Conservation (phyloP, 202 grass and related monocot species). For the Tripidium arundinaceum region DNA sequence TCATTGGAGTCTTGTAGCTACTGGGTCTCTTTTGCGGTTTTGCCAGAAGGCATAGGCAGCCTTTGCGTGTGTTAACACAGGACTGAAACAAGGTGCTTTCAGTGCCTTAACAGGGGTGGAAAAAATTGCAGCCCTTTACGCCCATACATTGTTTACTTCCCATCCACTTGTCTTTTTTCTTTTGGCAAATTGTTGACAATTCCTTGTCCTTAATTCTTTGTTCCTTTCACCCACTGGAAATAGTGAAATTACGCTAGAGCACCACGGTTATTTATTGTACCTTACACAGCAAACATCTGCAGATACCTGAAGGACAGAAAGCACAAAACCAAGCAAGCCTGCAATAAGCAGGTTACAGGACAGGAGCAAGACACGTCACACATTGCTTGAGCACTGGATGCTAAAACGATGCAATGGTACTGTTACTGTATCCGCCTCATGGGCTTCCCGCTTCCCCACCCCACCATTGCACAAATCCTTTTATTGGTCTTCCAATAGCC, state of each 20-base stretch:
- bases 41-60: not conserved
- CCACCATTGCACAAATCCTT: too few species aligned
- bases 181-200: too few species aligned
- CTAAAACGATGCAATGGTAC: too few species aligned
- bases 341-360: not conserved
- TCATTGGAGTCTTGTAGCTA: not conserved
- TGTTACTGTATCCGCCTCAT: too few species aligned
- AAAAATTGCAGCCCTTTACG: too few species aligned
- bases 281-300: not conserved
- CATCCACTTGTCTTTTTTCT: too few species aligned
- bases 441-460: too few species aligned
- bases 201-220: not conserved
- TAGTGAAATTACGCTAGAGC: not conserved
- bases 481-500: too few species aligned
- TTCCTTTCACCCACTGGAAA: not conserved
- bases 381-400: too few species aligned
- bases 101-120: not conserved
- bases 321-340: not conserved
- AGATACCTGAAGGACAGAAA: not conserved
- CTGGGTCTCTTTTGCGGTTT: not conserved
- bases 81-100: too few species aligned
- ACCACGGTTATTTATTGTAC: not conserved
- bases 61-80: too few species aligned
- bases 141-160: not conserved
- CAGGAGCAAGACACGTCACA: not conserved